Conservation (phyloP, 768 basidiomycete species). For the Mycena olivaceomarginata region DNA sequence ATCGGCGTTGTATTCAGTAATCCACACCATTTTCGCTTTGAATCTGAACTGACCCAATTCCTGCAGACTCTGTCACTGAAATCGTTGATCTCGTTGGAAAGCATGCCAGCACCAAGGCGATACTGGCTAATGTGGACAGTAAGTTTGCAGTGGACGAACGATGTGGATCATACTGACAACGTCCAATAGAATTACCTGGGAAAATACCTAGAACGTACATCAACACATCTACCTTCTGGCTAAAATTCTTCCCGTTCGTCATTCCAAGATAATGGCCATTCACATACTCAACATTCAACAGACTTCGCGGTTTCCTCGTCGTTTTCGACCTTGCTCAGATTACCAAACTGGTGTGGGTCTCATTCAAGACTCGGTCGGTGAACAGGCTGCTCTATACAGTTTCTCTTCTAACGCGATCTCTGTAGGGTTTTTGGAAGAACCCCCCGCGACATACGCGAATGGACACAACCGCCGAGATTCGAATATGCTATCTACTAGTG, state of each 20-base stretch:
- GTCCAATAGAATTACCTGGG: constrained; percentile 71
- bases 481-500: constrained; percentile 85
- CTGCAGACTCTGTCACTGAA: constrained; percentile 54
- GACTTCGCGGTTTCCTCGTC: constrained; percentile 87
- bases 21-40: background rate
- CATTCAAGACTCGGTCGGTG: constrained; percentile 73
- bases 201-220: constrained; percentile 86
- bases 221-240: constrained; percentile 87
- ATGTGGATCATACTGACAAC: background rate
- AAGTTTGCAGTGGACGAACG: constrained; percentile 36
- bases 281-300: constrained; percentile 46
- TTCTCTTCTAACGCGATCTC: background rate
- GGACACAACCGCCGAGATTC: constrained; percentile 86
- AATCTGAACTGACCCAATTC: background rate
- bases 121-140: constrained; percentile 57
- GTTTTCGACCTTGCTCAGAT: constrained; percentile 90
- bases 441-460: constrained; percentile 86
- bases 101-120: constrained; percentile 48
- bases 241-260: constrained; percentile 87
- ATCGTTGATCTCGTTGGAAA: constrained; percentile 54
- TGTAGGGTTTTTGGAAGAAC: constrained; percentile 81
- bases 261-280: background rate
- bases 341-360: constrained; percentile 78
- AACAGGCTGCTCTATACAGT: background rate
- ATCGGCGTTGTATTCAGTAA: constrained; percentile 85